Conservation (phyloP, 1,139 yeast genomes). For the Zygosaccharomyces sapae region DNA sequence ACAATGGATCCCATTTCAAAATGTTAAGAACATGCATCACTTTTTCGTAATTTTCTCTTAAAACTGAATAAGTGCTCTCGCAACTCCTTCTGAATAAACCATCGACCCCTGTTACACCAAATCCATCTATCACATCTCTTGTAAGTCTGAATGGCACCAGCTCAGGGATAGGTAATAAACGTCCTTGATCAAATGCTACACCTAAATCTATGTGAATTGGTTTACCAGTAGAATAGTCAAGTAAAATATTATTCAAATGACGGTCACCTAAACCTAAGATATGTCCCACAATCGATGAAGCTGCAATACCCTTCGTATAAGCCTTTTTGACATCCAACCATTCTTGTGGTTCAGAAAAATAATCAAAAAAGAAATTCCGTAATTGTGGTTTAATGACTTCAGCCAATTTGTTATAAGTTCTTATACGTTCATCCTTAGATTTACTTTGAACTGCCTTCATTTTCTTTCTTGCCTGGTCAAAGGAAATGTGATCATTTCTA, state of each 20-base stretch:
- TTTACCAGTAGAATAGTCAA: slow-evolving; percentile 79
- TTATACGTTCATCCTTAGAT: slow-evolving; percentile 45
- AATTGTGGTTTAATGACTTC: slow-evolving; percentile 60
- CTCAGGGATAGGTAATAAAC: slow-evolving; percentile 79
- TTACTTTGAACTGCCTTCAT: slow-evolving; percentile 59
- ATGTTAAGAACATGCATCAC: slow-evolving; percentile 83
- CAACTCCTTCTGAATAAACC: slow-evolving; percentile 73
- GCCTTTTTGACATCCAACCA: slow-evolving; percentile 69
- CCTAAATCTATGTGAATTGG: slow-evolving; percentile 96
- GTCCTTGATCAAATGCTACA: slow-evolving; percentile 93
- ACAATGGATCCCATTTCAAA: slow-evolving; percentile 85
- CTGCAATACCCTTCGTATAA: slow-evolving; percentile 78
- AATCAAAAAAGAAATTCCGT: slow-evolving; percentile 63
- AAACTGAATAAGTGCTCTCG: slow-evolving; percentile 66
- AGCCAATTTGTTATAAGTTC: slow-evolving; percentile 50
- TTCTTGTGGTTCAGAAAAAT: slow-evolving; percentile 58
- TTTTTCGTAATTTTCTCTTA: slow-evolving; percentile 62
- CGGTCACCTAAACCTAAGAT: slow-evolving; percentile 92
- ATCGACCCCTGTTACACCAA: slow-evolving; percentile 77
- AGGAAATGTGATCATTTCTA: slow-evolving; percentile 45
- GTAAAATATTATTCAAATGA: slow-evolving; percentile 81
- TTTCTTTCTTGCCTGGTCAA: slow-evolving; percentile 56
- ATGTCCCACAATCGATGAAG: slow-evolving; percentile 81
- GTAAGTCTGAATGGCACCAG: slow-evolving; percentile 90
- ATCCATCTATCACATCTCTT: slow-evolving; percentile 85